These are phyloP conservation scores for Fusarium sublunatum DNA, from an alignment of 2,329 filamentous ascomycete species.

Conservation along the genomic window DNA sequence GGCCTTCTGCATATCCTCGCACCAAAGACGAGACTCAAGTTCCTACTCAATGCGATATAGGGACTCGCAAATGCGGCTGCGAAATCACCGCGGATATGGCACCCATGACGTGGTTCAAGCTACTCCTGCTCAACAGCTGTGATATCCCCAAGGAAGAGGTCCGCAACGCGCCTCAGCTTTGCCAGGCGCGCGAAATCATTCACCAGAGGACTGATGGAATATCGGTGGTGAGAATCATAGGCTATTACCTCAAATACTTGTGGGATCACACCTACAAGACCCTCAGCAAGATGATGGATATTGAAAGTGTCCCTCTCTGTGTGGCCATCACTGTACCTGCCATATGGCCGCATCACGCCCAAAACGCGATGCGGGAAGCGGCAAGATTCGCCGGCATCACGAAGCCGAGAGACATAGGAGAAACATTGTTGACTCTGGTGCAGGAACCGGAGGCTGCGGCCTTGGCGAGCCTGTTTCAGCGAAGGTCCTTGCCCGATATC, in stretches of 20 bases:
- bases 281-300: constrained; percentile 1
- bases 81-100: constrained; percentile 19
- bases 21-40: constrained; percentile 12
- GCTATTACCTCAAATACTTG: constrained; percentile 8
- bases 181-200: not conserved
- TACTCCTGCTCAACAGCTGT: constrained; percentile 7
- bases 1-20: not conserved
- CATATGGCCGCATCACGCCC: constrained; percentile 17
- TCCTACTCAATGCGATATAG: constrained; percentile 19
- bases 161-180: not conserved
- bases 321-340: constrained; percentile 18
- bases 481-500: constrained; percentile 7
- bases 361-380: constrained; percentile 9
- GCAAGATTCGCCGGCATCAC: constrained; percentile 14
- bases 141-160: constrained; percentile 14
- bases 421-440: constrained; percentile 7
- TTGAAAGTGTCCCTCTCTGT: constrained; percentile 10
- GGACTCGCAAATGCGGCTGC: constrained; percentile 20
- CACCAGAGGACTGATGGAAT: not conserved
- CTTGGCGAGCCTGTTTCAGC: constrained; percentile 6
- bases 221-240: not conserved
- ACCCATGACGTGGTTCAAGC: constrained; percentile 29
- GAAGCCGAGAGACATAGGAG: constrained; percentile 1
- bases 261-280: constrained; percentile 18
- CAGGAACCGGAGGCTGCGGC: constrained; percentile 20